These are phyloP conservation scores for Xenosphaeropsis pyriputrescens DNA, from an alignment of 2,329 filamentous ascomycete genomes.

Conservation along the genomic window DNA sequence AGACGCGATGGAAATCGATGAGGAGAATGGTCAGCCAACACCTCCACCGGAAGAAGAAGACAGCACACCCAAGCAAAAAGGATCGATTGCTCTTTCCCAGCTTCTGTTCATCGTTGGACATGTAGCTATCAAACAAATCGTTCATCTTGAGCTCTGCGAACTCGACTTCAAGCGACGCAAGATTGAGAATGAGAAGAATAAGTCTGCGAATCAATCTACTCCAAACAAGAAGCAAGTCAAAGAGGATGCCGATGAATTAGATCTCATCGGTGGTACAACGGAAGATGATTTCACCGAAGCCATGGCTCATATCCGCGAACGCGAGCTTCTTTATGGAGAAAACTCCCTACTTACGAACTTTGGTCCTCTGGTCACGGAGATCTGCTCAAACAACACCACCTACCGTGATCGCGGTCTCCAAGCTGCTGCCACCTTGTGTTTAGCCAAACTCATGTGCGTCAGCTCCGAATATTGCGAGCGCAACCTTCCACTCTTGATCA, in stretches of 20 bases:
- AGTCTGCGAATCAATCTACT: constrained; percentile 21
- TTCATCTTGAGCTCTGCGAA: constrained; percentile 94
- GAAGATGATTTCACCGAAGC: constrained; percentile 88
- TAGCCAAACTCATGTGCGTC: constrained; percentile 98
- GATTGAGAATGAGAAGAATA: constrained; percentile 67
- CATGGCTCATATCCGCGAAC: constrained; percentile 71
- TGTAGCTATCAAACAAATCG: constrained; percentile 96
- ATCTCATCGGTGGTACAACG: constrained; percentile 91
- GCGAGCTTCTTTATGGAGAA: constrained; percentile 70
- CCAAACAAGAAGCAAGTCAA: constrained; percentile 38
- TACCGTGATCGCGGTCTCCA: constrained; percentile 86
- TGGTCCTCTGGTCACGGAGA: constrained; percentile 80
- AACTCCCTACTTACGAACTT: constrained; percentile 80
- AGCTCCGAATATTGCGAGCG: constrained; percentile 91
- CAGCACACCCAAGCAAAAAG: constrained; percentile 31
- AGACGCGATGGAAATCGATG: constrained; percentile 9
- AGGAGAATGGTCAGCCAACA: constrained; percentile 16
- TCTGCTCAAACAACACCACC: constrained; percentile 86
- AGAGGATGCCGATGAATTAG: constrained; percentile 74
- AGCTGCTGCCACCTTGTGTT: constrained; percentile 81
- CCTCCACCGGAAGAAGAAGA: constrained; percentile 8
- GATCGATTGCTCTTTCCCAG: constrained; percentile 69
- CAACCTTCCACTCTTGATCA: constrained; percentile 86
- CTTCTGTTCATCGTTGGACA: constrained; percentile 91
- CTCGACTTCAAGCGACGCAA: constrained; percentile 96